Percentiles rank a stretch among this genome's conserved stretches.
Evolutionary conservation across 306 rosid species (phyloP).

Genomic region (Myrica gale): DNA sequence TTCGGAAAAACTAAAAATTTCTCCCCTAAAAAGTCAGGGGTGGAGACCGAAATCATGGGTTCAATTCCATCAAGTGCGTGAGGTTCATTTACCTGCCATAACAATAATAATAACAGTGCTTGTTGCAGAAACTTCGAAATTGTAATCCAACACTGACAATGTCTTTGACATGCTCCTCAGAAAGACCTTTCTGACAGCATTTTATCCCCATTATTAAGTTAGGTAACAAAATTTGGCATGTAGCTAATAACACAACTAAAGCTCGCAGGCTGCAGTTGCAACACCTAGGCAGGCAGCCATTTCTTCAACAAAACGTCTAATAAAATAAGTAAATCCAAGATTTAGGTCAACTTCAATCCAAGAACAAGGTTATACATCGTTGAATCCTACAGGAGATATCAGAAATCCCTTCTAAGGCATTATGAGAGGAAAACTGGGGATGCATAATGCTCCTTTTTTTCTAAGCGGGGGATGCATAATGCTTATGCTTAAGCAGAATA

Average conservation of each 20-base stretch:
- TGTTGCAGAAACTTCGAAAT: background rate
- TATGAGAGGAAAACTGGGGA: background rate
- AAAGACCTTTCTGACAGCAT: background rate
- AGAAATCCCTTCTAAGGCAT: constrained; percentile 1
- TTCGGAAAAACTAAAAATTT: background rate
- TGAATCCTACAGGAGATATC: background rate
- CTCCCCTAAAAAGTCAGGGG: background rate
- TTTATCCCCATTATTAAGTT: background rate
- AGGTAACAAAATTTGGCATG: background rate
- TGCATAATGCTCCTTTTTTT: too few relatives aligned
- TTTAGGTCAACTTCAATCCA: background rate
- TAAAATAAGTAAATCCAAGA: background rate
- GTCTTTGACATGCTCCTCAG: background rate
- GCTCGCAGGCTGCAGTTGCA: background rate
- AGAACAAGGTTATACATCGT: background rate
- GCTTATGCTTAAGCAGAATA: background rate
- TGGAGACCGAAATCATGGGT: background rate
- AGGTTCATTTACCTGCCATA: background rate
- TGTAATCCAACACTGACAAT: background rate
- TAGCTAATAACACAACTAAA: background rate
- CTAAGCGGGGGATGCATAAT: background rate
- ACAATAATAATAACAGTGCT: background rate
- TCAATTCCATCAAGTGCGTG: background rate
- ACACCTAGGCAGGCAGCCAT: background rate
- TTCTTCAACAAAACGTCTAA: background rate